Evolutionary conservation across 352 stramenopile species (phyloP).

Genomic region (Elongisporangium prolatum): DNA sequence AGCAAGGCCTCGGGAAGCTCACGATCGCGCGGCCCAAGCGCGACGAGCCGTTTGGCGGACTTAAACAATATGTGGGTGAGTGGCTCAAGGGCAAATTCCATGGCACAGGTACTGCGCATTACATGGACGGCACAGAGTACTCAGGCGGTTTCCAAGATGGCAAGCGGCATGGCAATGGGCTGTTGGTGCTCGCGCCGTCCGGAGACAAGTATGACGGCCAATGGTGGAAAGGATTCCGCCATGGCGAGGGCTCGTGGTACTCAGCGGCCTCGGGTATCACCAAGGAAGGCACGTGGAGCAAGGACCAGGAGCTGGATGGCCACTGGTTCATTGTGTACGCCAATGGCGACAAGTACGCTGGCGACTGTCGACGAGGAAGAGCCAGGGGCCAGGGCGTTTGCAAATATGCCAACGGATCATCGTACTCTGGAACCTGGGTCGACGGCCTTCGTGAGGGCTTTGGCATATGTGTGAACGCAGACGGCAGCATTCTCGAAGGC

Average conservation of each 20-base stretch:
- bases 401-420: slow-evolving; percentile 87
- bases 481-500: slow-evolving; percentile 63
- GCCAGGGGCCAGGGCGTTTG: slow-evolving; percentile 81
- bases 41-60: slow-evolving; percentile 30
- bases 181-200: slow-evolving; percentile 24
- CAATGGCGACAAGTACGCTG: slow-evolving; percentile 79
- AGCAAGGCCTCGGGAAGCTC: slow-evolving; percentile 61
- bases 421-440: slow-evolving; percentile 85
- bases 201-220: slow-evolving; percentile 65
- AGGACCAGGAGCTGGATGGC: slow-evolving; percentile 48
- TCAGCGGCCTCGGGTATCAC: slow-evolving; percentile 54
- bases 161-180: slow-evolving; percentile 67
- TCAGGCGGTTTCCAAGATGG: slow-evolving; percentile 75
- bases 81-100: slow-evolving; percentile 58
- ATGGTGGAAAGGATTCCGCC: slow-evolving; percentile 69
- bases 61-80: slow-evolving; percentile 67
- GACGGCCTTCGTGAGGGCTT: slow-evolving; percentile 76
- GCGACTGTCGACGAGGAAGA: slow-evolving; percentile 44
- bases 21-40: slow-evolving; percentile 17
- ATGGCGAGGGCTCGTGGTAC: slow-evolving; percentile 55
- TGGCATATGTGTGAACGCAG: slow-evolving; percentile 55
- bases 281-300: slow-evolving; percentile 67
- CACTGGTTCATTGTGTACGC: slow-evolving; percentile 66
- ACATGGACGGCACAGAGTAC: slow-evolving; percentile 87
- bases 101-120: slow-evolving; percentile 79